Evolutionary conservation across 2,329 filamentous ascomycete species (phyloP), one percentile per base, ranked within the genome.

Genomic region (Monosporascus sp.): DNA sequence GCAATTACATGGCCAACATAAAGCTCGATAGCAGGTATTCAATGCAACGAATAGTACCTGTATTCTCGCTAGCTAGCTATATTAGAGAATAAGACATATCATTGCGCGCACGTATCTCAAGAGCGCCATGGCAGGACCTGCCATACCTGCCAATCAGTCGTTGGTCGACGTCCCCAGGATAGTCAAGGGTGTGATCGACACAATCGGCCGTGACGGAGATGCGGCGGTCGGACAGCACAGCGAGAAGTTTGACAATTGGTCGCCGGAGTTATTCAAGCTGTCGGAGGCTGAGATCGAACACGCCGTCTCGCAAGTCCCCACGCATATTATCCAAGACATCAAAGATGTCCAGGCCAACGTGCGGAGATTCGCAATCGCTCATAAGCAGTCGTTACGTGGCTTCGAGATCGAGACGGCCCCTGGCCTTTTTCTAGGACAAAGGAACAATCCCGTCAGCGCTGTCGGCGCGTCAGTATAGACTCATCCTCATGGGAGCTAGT

Each of bases 211-310:
- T 4, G 70, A 76, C 22, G 78, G 78, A 3, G 78, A 82, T 53
- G 55, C 60, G 1, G 77, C 78, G 0, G 77, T 81, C 4, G 68
- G 75, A 2, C 60, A 58, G 1, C 81, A 80, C 61, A 78, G 74
- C 1, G 72, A 78, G 51, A 76, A 78, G 56, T 82, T 81, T 53
- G 78, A 81, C 62, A 75, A 76, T 53, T 82, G 79, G 78, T 70
- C 70, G 1, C 78, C 78, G 0, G 37, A 61, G 1, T 72, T 70
- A 1, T 81, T 80, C 68, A 76, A 73, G 55, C 71, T 81, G 3
- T 77, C 75, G 0, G 51, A 64, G 2, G 58, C 58, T 1, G 68
- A 80, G 18, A 80, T 80, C 40, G 63, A 75, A 11, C 63, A 71
- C 1, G 68, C 71, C 38, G 75, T 80, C n/a, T 62, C 72, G 1